phyloP scores from a whole-genome alignment of 352 stramenopile genomes.

The Peronosclerospora sorghi region DNA sequence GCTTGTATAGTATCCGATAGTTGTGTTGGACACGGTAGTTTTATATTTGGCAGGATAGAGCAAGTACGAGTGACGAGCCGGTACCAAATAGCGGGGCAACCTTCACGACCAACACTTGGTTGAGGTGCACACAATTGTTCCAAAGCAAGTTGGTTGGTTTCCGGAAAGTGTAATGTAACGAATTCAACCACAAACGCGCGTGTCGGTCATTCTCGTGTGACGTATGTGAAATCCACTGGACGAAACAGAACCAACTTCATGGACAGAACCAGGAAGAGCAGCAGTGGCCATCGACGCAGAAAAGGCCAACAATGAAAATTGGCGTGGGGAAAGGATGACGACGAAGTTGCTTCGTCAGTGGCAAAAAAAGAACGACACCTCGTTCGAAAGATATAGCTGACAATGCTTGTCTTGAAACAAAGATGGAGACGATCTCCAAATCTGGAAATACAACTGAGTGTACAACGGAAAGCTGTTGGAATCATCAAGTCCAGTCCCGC shows the following conservation, averaged over 20 bases:
- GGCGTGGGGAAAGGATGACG: conserved; percentile 36
- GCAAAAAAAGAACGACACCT: conserved; percentile 5
- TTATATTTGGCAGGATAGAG: conserved; percentile 10
- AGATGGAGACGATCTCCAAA: not conserved
- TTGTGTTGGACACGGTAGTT: conserved; percentile 14
- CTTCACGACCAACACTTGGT: conserved; percentile 14
- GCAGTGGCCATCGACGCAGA: conserved; percentile 1
- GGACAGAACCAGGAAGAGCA: not conserved
- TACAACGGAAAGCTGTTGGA: conserved; percentile 2
- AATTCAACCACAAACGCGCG: no score
- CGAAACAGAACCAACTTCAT: conserved; percentile 9
- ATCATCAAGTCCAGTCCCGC: not conserved
- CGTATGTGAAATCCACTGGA: conserved; percentile 22
- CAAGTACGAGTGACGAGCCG: conserved; percentile 27
- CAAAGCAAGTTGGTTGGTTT: no score
- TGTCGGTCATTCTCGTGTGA: no score
- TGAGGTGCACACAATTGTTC: conserved; percentile 24
- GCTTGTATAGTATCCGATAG: conserved; percentile 21
- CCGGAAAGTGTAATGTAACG: no score
- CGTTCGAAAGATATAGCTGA: no score
- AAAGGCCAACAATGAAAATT: conserved; percentile 25
- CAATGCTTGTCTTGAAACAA: no score
- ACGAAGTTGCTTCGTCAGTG: conserved; percentile 12
- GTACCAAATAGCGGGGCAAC: conserved; percentile 27
- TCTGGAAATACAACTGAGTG: not conserved